Base-by-base conservation (phyloP, 2,329 filamentous ascomycete genomes). In the Exserohilum turcica region DNA sequence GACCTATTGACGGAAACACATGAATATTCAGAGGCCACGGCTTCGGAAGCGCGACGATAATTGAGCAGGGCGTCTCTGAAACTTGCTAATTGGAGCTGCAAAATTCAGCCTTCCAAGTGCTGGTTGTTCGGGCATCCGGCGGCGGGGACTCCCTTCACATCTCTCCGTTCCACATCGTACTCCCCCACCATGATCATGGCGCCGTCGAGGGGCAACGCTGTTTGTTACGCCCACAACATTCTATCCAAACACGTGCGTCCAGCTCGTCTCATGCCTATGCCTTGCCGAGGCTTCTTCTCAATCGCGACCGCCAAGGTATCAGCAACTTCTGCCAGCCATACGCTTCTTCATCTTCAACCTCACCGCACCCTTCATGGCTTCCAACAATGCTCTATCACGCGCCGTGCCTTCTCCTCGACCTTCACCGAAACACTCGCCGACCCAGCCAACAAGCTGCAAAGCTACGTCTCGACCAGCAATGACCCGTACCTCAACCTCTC, bases 401-500 rank as follows among this genome's bases (percentile, higher is more conserved):
- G 10, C 12, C 24, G 16, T 16, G 44, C 5, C 27, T 21, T 27
- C 35, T 59, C 60, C 51, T 60, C 63, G 5, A 65, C 70, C 2
- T 73, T 74, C 31, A 60, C 70, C 3, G 62, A 72, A 24, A 65
- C 48, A 31, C 65, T 74, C 18, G 53, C 65, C 12, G 55, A 72
- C 54, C 68, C 68, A 5, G 52, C 61, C n/a, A 66, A 70, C 54
- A 67, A 60, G 52, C 66, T 80, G 31, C 78, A 80, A 63, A 76
- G 74, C 59, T 81, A 80, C 65, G 60, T 79, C 31, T 80, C 78
- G 9, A 69, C 64, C 50, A 89, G 85, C 49, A 78, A 76, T 44
- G 84, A 95, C 69, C 92, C 94, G 4, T 93, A 89, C 73, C 79
- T 95, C 65, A 99, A 99, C 76, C 90, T 99, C 52, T 92, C 92